Evolutionary conservation across 495 filamentous ascomycete genomes (phyloP), one percentile per base, ranked within the genome.

Genomic region (Chaetomidium leptoderma): DNA sequence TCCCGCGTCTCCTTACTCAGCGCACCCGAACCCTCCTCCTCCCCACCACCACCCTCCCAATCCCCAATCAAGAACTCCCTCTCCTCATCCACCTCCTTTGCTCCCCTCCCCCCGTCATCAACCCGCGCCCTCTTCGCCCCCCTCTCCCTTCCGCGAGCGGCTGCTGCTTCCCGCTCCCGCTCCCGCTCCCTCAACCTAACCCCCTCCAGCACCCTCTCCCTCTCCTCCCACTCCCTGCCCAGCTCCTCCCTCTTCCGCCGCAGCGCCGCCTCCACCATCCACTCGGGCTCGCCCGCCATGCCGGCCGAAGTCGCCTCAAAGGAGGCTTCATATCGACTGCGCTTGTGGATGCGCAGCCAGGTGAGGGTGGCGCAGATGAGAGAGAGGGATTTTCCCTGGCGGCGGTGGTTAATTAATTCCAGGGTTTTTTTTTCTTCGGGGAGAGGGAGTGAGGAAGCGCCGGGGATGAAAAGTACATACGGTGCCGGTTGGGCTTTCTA

Each of bases 311-410:
- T 63, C 2, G 63, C 59, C 1, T 68, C 44, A 47, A 73, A 67
- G 1, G 64, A 76, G 27, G 64, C 76, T 47, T 89, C 82, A 57
- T 91, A 85, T 0, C 60, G 72, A 56, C 78, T 78, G 33, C 83
- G 81, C 71, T 96, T 92, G 71, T 91, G 83, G 61, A 91, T 84
- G 44, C 93, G 87, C 9, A 97, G 77, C 95, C 93, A 98, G 1
- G 93, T 97, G 61, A 98, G 73, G 33, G 93, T 84, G 50, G 85
- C 86, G 74, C 93, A 98, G 61, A 98, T 96, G 21, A 98, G 76
- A 66, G 93, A 97, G 17, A 98, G 70, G 3, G 95, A 97, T 83
- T 98, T 98, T n/a, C 93, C 92, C 86, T 92, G 55, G 26, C n/a
- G n/a, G n/a, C n/a, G n/a, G n/a, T n/a, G n/a, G n/a, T n/a, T n/a